Base-by-base conservation (phyloP, 306 rosid species). In the Rosa chinensis region DNA sequence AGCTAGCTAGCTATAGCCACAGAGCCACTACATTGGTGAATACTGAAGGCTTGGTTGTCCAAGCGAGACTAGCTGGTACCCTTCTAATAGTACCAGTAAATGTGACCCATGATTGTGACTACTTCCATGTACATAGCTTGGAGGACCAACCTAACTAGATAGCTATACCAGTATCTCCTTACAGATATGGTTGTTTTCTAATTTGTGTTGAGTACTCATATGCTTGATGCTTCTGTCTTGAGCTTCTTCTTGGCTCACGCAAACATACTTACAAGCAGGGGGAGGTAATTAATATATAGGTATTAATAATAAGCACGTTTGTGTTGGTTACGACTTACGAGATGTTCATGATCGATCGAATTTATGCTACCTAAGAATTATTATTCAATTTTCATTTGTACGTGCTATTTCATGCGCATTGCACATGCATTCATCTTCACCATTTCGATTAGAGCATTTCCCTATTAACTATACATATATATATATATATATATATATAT, bases 321-420 rank as follows among this genome's bases (percentile, higher is more conserved):
- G 79, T 62, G 59, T 28, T 25, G 5, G 56, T 59, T 75, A 8
- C 28, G 21, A n/a, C 62, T 62, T 62, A 61, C 48, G 79, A 76
- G 79, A 62, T 8, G 55, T 28, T 75, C 43, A 61, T 37, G 70
- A 61, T 25, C 11, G 50, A 68, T 66, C 72, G 44, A 43, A 59
- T 25, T 58, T 20, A 59, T 43, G 58, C 70, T 75, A 43, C 70
- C 78, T 8, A 32, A 55, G 77, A 10, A 25, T 14, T 61, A 43
- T 59, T 75, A n/a, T 45, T 8, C 23, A 59, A 4, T 23, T 59
- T 59, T 59, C 78, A 61, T 61, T 61, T 28, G 47, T 75, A 16
- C 59, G n/a, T 44, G 47, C 70, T 14, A 61, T 75, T 75, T 75
- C 71, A 75, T 28, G 71, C 71, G 71, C 45, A 61, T 28, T 17